A percentile compares a stretch with the other conserved stretches of the same genome.
Evolutionary conservation across 331 rosid genomes (phyloP).

Genomic region (Prunus yedoensis): DNA sequence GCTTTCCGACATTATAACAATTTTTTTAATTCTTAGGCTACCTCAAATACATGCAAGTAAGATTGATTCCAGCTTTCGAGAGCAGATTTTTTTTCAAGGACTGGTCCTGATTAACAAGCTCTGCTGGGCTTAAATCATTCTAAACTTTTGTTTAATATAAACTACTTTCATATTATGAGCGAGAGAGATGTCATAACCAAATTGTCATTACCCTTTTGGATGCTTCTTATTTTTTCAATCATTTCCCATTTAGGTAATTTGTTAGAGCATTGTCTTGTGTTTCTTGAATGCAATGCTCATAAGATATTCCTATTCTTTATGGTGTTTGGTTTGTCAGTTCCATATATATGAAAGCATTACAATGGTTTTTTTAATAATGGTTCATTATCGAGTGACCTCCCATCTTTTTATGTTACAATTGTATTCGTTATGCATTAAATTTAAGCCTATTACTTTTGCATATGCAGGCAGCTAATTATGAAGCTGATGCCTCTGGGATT

Average conservation of each 20-base stretch:
- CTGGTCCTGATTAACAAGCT: neutral
- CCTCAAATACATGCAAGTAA: neutral
- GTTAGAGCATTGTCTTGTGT: neutral
- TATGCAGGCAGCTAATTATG: constrained; percentile 84
- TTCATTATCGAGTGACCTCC: neutral
- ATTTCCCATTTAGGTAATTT: neutral
- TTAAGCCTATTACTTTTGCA: constrained; percentile 12
- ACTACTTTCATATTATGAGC: no score
- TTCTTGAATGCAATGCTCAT: neutral
- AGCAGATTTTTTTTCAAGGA: neutral
- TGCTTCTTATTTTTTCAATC: neutral
- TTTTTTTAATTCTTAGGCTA: neutral
- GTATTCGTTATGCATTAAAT: neutral
- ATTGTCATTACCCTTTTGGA: no score
- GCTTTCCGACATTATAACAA: neutral
- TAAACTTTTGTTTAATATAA: neutral
- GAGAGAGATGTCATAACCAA: neutral
- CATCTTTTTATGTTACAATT: constrained; percentile 6
- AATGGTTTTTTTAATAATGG: neutral
- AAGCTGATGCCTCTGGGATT: constrained; percentile 79
- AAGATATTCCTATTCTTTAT: neutral
- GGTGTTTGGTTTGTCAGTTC: neutral
- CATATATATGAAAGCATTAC: neutral
- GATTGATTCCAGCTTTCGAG: neutral
- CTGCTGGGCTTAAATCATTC: neutral